phyloP scores from a whole-genome alignment of 108 stramenopile genomes.

The Discostella stelligeroides region DNA sequence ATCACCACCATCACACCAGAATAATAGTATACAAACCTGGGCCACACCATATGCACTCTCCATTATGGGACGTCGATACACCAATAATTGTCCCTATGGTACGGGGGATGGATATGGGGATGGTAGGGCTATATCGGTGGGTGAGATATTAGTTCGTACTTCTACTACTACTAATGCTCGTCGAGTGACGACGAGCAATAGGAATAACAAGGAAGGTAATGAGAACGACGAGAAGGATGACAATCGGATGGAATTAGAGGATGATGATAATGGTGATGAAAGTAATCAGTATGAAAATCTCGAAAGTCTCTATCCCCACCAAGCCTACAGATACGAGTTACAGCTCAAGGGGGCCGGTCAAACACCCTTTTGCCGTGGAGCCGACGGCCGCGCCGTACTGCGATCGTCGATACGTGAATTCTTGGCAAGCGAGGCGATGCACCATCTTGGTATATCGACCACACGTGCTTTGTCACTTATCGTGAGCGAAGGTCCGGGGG shows the following conservation, averaged over 20 bases:
- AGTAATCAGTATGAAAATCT: not conserved
- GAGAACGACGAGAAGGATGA: not conserved
- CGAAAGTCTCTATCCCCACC: constrained; percentile 22
- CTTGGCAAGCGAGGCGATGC: constrained; percentile 96
- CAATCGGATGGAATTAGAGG: not conserved
- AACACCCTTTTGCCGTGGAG: constrained; percentile 95
- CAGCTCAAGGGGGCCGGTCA: constrained; percentile 96
- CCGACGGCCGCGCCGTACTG: constrained; percentile 95
- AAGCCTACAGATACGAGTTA: constrained; percentile 73
- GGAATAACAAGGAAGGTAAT: not conserved
- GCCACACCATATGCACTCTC: constrained; percentile 89
- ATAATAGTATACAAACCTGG: constrained; percentile 54
- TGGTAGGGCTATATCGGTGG: constrained; percentile 83
- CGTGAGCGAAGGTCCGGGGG: constrained; percentile 48
- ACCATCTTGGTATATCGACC: constrained; percentile 84
- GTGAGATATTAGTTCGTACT: constrained; percentile 56
- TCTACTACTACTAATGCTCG: too few relatives aligned
- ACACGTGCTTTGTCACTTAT: constrained; percentile 87
- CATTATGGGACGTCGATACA: constrained; percentile 82
- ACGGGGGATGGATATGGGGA: constrained; percentile 90
- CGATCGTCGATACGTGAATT: constrained; percentile 94
- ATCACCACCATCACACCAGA: too few relatives aligned
- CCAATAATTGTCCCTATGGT: constrained; percentile 81
- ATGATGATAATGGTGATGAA: constrained; percentile 1
- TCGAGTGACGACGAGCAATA: too few relatives aligned